These are phyloP conservation scores for Torrubiella hemipterigena DNA, from an alignment of 2,329 filamentous ascomycete species.

Conservation along the genomic window DNA sequence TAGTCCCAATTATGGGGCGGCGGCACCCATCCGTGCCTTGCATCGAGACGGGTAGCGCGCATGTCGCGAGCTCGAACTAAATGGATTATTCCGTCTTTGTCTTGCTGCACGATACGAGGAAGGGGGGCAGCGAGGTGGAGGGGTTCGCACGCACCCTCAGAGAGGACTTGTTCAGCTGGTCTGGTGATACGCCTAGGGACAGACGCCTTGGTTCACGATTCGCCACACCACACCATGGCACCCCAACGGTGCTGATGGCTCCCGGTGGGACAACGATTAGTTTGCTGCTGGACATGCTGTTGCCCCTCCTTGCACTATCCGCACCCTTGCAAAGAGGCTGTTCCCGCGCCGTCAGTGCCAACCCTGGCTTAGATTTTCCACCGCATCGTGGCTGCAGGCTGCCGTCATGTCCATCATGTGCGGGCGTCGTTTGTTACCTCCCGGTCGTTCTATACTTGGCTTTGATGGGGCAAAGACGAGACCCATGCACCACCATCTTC, in stretches of 20 bases:
- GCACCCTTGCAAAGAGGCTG: too few species aligned
- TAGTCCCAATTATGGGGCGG: too few species aligned
- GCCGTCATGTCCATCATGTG: constrained; percentile 7
- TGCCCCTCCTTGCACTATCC: too few species aligned
- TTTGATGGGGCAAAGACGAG: too few species aligned
- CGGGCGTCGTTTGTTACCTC: constrained; percentile 5
- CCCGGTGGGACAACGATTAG: not conserved
- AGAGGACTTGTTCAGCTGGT: not conserved
- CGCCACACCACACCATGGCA: not conserved
- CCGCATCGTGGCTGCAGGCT: constrained; percentile 8
- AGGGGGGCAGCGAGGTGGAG: too few species aligned
- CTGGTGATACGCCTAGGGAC: not conserved
- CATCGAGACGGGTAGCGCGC: not conserved
- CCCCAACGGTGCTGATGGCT: not conserved
- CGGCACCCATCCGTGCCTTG: not conserved
- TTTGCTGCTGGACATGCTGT: too few species aligned
- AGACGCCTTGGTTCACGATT: too few species aligned
- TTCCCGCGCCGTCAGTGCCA: too few species aligned
- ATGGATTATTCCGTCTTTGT: not conserved
- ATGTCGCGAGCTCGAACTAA: not conserved
- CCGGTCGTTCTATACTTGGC: not conserved
- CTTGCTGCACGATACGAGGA: too few species aligned
- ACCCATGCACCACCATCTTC: too few species aligned
- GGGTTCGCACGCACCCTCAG: too few species aligned
- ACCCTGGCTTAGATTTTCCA: not conserved